Evolutionary conservation across 2,329 filamentous ascomycete species (phyloP).

Genomic region (Periglandula ipomoeae): DNA sequence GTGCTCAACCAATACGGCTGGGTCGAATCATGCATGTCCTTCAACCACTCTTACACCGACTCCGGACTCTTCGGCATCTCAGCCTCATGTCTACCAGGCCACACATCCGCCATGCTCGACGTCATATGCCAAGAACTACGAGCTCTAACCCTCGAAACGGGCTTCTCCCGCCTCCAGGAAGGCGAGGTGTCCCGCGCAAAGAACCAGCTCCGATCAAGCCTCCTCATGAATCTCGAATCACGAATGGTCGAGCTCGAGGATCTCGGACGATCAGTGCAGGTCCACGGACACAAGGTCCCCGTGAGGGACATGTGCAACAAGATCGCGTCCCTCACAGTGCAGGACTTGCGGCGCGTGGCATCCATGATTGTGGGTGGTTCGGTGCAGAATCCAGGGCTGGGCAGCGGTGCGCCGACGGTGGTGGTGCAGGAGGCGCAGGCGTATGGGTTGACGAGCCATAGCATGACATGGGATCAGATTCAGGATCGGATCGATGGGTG

Average conservation of each 20-base stretch:
- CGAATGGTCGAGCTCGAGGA: constrained; percentile 98
- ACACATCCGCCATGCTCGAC: constrained; percentile 77
- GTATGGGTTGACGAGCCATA: constrained; percentile 55
- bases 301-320: constrained; percentile 86
- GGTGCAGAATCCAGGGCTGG: constrained; percentile 64
- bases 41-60: constrained; percentile 97
- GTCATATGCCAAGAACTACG: constrained; percentile 90
- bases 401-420: constrained; percentile 85
- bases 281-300: constrained; percentile 87
- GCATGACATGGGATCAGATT: constrained; percentile 79
- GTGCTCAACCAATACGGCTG: constrained; percentile 96
- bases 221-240: constrained; percentile 96
- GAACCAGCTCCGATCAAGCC: constrained; percentile 82
- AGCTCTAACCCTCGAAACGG: constrained; percentile 64
- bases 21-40: constrained; percentile 92
- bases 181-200: constrained; percentile 86
- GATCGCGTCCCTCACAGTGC: constrained; percentile 73
- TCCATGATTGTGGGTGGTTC: constrained; percentile 66
- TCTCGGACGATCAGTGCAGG: constrained; percentile 86
- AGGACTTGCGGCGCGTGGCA: constrained; percentile 77
- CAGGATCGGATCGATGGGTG: constrained; percentile 78
- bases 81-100: constrained; percentile 70
- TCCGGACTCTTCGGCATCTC: constrained; percentile 92
- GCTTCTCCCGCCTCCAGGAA: constrained; percentile 61
- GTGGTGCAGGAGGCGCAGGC: constrained; percentile 86